These are phyloP conservation scores for Galeopsis tetrahit DNA, from an alignment of 257 asterid genomes.

Conservation along the genomic window DNA sequence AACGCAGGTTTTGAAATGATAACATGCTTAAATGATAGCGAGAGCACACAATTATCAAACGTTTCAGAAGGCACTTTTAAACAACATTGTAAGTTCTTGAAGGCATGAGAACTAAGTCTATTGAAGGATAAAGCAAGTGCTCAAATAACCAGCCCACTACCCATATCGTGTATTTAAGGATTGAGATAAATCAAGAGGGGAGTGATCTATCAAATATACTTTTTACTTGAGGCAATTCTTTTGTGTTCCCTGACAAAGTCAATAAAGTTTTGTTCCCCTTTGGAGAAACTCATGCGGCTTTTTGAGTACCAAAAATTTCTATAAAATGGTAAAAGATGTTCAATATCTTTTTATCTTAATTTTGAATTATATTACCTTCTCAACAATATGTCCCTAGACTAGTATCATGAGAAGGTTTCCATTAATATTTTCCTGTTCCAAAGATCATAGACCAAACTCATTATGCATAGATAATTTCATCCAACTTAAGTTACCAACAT, in stretches of 20 bases:
- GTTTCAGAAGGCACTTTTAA: too few species aligned
- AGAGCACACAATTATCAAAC: too few species aligned
- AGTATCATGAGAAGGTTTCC: too few species aligned
- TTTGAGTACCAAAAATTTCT: neutral
- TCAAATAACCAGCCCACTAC: too few species aligned
- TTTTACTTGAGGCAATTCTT: neutral
- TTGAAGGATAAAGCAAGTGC: too few species aligned
- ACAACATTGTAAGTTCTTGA: too few species aligned
- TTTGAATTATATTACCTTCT: neutral
- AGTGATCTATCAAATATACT: neutral
- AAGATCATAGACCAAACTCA: neutral
- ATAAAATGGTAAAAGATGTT: neutral
- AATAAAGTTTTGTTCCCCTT: neutral
- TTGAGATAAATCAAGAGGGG: neutral
- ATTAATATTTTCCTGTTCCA: neutral
- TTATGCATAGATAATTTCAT: neutral
- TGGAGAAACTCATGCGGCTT: neutral
- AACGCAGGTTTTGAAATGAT: neutral
- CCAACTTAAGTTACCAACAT: constrained; percentile 8
- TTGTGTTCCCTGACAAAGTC: neutral
- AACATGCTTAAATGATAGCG: neutral
- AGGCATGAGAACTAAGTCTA: too few species aligned
- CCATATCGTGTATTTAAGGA: neutral
- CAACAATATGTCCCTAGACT: neutral
- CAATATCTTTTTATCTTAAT: neutral